These are phyloP conservation scores for Wallacemonas sp. DNA, from an alignment of 208 protist genomes.

Conservation along the genomic window DNA sequence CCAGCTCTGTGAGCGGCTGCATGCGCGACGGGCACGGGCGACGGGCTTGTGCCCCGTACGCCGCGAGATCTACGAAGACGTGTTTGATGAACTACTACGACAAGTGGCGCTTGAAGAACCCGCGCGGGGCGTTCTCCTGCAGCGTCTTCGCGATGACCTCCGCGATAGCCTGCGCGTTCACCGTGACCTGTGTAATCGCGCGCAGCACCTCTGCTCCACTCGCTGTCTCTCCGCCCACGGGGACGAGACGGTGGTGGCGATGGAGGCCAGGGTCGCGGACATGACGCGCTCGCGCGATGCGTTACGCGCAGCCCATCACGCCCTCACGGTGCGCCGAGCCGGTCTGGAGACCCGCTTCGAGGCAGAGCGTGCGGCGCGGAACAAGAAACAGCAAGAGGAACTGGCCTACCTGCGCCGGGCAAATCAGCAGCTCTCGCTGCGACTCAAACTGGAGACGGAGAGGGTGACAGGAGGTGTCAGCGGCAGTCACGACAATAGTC, in stretches of 20 bases:
- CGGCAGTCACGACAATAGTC: background rate
- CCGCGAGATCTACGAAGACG: constrained; percentile 96
- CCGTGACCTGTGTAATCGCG: constrained; percentile 41
- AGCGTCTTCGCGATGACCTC: constrained; percentile 96
- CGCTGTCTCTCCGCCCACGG: background rate
- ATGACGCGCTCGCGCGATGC: constrained; percentile 28
- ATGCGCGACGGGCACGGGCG: constrained; percentile 92
- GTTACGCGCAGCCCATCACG: constrained; percentile 36
- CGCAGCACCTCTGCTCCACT: constrained; percentile 46
- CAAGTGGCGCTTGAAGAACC: constrained; percentile 98
- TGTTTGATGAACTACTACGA: constrained; percentile 97
- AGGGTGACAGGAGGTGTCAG: constrained; percentile 33
- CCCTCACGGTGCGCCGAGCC: constrained; percentile 25
- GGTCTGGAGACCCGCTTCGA: constrained; percentile 31
- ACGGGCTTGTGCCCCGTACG: constrained; percentile 97
- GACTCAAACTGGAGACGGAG: constrained; percentile 86
- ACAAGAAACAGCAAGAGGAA: constrained; percentile 94
- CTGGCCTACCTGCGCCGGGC: constrained; percentile 93
- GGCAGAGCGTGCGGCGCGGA: constrained; percentile 36
- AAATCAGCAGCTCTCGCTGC: constrained; percentile 94
- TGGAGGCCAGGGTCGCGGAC: constrained; percentile 31
- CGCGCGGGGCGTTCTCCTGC: constrained; percentile 96
- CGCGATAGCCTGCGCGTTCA: constrained; percentile 58
- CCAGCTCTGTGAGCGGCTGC: constrained; percentile 86
- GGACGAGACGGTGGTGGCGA: constrained; percentile 1